Evolutionary conservation across 106 monocot genomes (phyloP), one percentile per base, ranked within the genome.

Genomic region (Dioscorea zingiberensis): DNA sequence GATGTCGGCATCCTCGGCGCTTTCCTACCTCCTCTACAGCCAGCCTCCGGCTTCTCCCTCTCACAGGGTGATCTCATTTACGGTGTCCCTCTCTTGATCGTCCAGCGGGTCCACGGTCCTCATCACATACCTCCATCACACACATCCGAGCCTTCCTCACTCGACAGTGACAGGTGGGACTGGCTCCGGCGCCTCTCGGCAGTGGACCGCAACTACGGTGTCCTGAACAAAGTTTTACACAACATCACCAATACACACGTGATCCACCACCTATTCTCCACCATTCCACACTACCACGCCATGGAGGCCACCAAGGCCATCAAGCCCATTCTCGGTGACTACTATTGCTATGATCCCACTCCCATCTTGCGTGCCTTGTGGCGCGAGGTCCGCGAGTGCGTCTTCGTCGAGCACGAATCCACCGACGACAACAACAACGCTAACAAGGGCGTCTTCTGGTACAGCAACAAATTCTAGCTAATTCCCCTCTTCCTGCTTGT

Each of bases 261-360:
- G 4, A 74, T 63, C 11, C 84, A 84, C 60, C 84, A 84, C 55
- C 74, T 84, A 8, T 79, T 79, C 69, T 68, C 84, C 21, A 76
- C 76, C 3, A 79, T 84, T 75, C 84, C 84, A 29, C 84, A 84
- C 28, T 84, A 84, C 69, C 67, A 84, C 64, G 84, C 84, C 24
- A 72, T 69, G 84, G 84, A 84, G 72, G 84, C 84, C 1, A 84
- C 84, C 54, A 65, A 32, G 72, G 75, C 79, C 7, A 69, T 84
- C 62, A 57, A 63, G 54, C 76, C 79, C 1, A 0, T 76, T 19
- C 72, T 76, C 13, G 75, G 81, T 0, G 64, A 76, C 28, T 81
- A 76, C 67, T 76, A 76, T 57, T 63, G 49, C 14, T 49, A 49
- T 15, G 76, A n/a, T n/a, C n/a, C n/a, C n/a, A n/a, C n/a, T n/a